Evolutionary conservation across 352 stramenopile species (phyloP).

Genomic region (Phytophthora ohioensis): DNA sequence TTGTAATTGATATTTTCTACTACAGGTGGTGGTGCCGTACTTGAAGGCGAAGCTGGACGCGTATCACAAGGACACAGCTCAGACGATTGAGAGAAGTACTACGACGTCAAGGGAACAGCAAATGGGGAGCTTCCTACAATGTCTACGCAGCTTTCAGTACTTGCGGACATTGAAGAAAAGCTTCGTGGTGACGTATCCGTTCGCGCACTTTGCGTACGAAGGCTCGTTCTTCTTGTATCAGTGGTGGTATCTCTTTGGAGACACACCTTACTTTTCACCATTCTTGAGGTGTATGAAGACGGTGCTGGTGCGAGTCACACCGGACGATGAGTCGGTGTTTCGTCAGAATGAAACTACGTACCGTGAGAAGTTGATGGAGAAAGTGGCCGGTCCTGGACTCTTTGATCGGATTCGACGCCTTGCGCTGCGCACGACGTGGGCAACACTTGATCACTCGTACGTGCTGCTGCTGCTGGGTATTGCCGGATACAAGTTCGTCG

Average conservation of each 20-base stretch:
- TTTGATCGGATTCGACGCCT: conserved; percentile 53
- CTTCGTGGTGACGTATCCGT: conserved; percentile 79
- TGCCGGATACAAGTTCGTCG: conserved; percentile 86
- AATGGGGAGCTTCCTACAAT: conserved; percentile 54
- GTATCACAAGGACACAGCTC: conserved; percentile 58
- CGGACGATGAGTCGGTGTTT: conserved; percentile 70
- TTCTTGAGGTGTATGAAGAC: conserved; percentile 80
- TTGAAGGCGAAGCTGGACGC: conserved; percentile 82
- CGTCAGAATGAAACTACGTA: conserved; percentile 66
- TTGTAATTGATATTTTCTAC: conserved; percentile 1
- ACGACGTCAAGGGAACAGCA: conserved; percentile 10
- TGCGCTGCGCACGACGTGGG: conserved; percentile 66
- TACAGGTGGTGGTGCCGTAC: conserved; percentile 77
- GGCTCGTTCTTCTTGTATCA: conserved; percentile 86
- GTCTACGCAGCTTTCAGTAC: conserved; percentile 55
- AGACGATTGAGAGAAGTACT: conserved; percentile 36
- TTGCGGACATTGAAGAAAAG: conserved; percentile 59
- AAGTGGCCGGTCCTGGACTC: conserved; percentile 54
- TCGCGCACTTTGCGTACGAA: conserved; percentile 84
- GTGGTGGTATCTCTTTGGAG: conserved; percentile 88
- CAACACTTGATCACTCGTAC: conserved; percentile 83
- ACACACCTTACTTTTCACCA: conserved; percentile 86
- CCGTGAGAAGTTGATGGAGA: conserved; percentile 56
- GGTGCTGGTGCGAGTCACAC: conserved; percentile 74
- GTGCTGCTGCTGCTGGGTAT: conserved; percentile 80